Percentiles rank a stretch among this genome's conserved stretches.
Conservation (phyloP, 2,329 filamentous ascomycete genomes). For the Bipolaris gigantea region DNA sequence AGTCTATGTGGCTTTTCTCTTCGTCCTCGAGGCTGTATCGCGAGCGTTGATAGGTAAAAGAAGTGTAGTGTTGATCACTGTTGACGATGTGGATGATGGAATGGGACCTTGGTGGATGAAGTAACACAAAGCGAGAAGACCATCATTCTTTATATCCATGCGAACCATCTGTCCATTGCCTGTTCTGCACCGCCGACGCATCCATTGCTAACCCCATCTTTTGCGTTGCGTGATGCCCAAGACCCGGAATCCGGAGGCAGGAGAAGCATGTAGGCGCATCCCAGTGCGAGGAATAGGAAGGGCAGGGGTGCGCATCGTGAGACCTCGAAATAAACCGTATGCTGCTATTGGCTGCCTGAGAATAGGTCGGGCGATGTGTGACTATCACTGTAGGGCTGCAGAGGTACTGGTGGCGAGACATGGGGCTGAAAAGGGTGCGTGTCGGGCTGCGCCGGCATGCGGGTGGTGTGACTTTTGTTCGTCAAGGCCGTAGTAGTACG, state of each 20-base stretch:
- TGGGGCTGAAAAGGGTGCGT: not conserved
- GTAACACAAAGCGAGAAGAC: not conserved
- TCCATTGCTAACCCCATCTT: not conserved
- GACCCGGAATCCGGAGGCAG: not conserved
- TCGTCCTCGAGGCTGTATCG: not conserved
- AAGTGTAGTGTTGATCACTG: not conserved
- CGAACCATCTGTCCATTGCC: not conserved
- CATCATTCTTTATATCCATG: not conserved
- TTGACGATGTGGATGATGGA: not conserved
- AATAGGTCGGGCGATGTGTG: not conserved
- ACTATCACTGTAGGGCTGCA: not conserved
- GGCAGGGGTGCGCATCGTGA: not conserved
- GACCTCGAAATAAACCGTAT: not conserved
- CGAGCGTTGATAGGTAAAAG: not conserved
- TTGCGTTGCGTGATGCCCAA: not conserved
- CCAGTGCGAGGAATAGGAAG: not conserved
- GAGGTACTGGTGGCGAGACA: constrained; percentile 6
- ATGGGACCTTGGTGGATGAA: not conserved
- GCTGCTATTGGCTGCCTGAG: not conserved
- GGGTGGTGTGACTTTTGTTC: constrained; percentile 5
- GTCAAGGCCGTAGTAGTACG: constrained; percentile 11
- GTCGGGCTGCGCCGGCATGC: constrained; percentile 4
- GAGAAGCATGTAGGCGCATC: not conserved
- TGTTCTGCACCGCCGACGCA: not conserved
- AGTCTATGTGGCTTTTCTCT: not conserved